Evolutionary conservation across 2,329 filamentous ascomycete genomes (phyloP), one percentile per base, ranked within the genome.

Genomic region (Xylariaceae sp.): DNA sequence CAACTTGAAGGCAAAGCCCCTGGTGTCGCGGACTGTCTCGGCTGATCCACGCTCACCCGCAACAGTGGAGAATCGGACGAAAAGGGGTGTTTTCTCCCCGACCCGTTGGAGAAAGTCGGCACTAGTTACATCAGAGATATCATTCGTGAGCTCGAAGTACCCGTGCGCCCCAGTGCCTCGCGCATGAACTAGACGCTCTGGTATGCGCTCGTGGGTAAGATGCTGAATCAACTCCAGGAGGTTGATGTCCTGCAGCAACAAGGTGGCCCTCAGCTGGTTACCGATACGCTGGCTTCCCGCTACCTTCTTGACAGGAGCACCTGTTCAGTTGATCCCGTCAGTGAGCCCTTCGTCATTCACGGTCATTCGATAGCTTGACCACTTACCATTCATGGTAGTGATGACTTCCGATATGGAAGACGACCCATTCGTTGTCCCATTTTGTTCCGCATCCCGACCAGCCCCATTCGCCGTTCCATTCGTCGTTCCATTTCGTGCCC

Each of bases 1-100:
- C 48, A 64, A 52, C 54, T 65, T 65, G 52, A 61, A 56, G 26
- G 63, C 61, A 21, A 65, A 65, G 16, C 63, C 63, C 30, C 62
- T 49, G 3, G 60, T 57, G 49, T 65, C 62, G 10, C 63, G 58
- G 10, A 61, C 58, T 2, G 58, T 62, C 46, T 65, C 63, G 1
- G 62, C 50, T 10, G 59, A 56, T 10, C 61, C 63, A 44, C 56
- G 53, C 47, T 64, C 62, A 5, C 59, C 61, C n/a, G 49, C 61
- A n/a, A 64, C 63, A 6, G 62, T 64, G 7, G 63, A 65, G 45
- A 65, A 63, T 2, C 63, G 63, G 9, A 26, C 54, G 21, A 64
- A 58, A 2, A 61, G 50, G 4, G 63, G 62, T 2, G 63, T 65
- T 51, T 61, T 61, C 57, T 64, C 62, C 1, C 63, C 61, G 10